Conservation (phyloP, 2,329 filamentous ascomycete genomes). For the Diaporthe vaccinii region DNA sequence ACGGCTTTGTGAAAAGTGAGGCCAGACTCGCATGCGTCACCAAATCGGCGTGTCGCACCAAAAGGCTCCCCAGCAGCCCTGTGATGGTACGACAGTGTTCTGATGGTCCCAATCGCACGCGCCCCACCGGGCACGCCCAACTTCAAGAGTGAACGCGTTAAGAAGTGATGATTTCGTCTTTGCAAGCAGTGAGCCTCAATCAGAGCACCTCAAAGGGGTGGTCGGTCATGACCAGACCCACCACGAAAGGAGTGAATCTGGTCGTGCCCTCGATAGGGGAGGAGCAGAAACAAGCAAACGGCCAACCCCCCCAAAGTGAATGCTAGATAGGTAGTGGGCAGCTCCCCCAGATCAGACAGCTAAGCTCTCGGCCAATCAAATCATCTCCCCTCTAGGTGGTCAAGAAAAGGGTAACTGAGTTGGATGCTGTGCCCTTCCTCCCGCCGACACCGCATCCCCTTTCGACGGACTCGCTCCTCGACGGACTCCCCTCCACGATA, state of each 20-base stretch:
- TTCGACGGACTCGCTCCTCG: not conserved
- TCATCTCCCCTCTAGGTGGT: not conserved
- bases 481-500: too few species aligned
- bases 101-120: conserved; percentile 25
- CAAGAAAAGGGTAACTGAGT: not conserved
- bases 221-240: conserved; percentile 13
- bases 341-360: not conserved
- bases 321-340: not conserved
- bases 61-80: conserved; percentile 30
- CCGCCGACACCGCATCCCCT: too few species aligned
- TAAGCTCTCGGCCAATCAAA: not conserved
- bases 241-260: conserved; percentile 1
- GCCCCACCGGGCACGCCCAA: conserved; percentile 1
- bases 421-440: not conserved
- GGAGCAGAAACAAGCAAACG: not conserved
- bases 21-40: conserved; percentile 29
- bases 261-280: conserved; percentile 6
- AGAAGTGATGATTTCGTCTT: conserved; percentile 32
- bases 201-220: conserved; percentile 32
- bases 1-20: conserved; percentile 10
- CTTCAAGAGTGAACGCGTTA: conserved; percentile 8
- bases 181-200: conserved; percentile 34
- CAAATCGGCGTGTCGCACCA: conserved; percentile 34
- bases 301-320: not conserved
- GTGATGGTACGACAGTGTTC: conserved; percentile 14